Conservation (phyloP, 306 rosid genomes). For the Argentina anserina region DNA sequence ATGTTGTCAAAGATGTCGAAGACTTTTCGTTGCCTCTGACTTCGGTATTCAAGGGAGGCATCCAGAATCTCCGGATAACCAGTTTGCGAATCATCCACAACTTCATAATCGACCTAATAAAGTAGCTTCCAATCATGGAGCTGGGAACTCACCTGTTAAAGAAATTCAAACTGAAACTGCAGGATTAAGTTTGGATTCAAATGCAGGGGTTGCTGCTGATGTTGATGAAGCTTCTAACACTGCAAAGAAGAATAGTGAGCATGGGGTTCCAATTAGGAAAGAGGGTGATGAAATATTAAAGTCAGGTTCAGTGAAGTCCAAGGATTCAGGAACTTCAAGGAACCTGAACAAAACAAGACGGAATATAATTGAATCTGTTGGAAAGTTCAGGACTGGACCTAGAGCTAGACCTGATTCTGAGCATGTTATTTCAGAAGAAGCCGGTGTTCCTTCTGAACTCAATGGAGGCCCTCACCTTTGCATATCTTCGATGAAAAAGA, state of each 20-base stretch:
- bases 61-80: conserved; percentile 17
- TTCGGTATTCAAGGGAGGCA: conserved; percentile 29
- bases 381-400: conserved; percentile 25
- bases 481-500: neutral
- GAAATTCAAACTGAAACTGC: conserved; percentile 13
- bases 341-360: conserved; percentile 48
- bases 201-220: conserved; percentile 32
- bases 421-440: conserved; percentile 29
- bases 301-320: conserved; percentile 35
- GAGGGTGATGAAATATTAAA: conserved; percentile 31
- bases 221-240: conserved; percentile 24
- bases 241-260: conserved; percentile 32
- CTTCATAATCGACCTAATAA: conserved; percentile 36
- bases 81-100: conserved; percentile 23
- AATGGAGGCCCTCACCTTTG: neutral
- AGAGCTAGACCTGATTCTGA: conserved; percentile 16
- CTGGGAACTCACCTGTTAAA: conserved; percentile 16
- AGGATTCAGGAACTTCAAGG: conserved; percentile 29
- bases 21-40: conserved; percentile 45
- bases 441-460: neutral
- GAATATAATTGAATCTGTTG: conserved; percentile 32
- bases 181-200: conserved; percentile 10
- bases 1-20: conserved; percentile 55
- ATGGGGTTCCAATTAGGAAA: conserved; percentile 28
- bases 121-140: conserved; percentile 27